These are phyloP conservation scores for Cutaneotrichosporon arboriforme DNA, from an alignment of 1,284 basidiomycete species.

Conservation along the genomic window DNA sequence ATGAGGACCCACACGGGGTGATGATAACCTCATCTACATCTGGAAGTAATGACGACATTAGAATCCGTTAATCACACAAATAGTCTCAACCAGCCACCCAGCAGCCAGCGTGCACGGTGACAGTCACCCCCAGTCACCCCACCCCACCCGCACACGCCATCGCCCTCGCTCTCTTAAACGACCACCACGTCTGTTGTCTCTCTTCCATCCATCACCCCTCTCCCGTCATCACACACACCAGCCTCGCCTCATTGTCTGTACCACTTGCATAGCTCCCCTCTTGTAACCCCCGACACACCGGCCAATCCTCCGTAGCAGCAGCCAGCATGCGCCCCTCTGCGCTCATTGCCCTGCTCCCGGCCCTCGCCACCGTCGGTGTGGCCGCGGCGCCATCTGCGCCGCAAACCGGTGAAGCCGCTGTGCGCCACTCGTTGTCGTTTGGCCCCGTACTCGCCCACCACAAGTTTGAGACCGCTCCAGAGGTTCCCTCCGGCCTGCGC, in stretches of 20 bases:
- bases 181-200: background rate
- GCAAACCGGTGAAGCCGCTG: slow-evolving; percentile 4
- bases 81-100: background rate
- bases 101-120: background rate
- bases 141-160: background rate
- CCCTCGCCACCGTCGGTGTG: slow-evolving; percentile 36
- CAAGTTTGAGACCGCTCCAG: slow-evolving; percentile 57
- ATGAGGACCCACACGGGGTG: background rate
- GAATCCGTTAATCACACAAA: background rate
- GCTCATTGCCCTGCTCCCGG: slow-evolving; percentile 44
- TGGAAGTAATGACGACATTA: background rate
- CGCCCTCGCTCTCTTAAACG: background rate
- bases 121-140: background rate
- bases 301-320: too few relatives aligned
- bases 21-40: background rate
- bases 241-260: background rate
- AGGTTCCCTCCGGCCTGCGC: slow-evolving; percentile 20
- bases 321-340: slow-evolving; percentile 39
- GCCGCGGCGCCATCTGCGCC: slow-evolving; percentile 18
- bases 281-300: slow-evolving; percentile 3
- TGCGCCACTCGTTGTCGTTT: slow-evolving; percentile 63
- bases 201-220: background rate
- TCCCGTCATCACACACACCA: background rate
- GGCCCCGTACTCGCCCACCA: slow-evolving; percentile 69
- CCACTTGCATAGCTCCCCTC: background rate